Conservation (phyloP, 257 asterid species). For the Primulina eburnea region DNA sequence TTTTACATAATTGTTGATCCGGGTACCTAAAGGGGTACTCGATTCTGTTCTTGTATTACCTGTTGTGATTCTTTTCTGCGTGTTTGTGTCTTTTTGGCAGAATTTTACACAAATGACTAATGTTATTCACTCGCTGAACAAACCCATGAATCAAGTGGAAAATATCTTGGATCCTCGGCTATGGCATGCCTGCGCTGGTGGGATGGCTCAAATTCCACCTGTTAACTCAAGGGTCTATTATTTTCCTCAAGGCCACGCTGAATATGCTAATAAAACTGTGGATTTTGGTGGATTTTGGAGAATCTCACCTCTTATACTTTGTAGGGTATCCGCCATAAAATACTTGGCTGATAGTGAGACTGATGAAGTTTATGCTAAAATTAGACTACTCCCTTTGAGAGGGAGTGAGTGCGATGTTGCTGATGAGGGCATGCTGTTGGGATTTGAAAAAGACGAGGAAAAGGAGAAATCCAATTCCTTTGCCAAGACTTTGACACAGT, state of each 20-base stretch:
- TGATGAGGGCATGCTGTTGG: conserved; percentile 34
- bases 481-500: conserved; percentile 77
- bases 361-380: conserved; percentile 72
- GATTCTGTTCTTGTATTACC: not conserved
- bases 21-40: not conserved
- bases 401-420: conserved; percentile 33
- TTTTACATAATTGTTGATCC: not conserved
- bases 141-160: conserved; percentile 48
- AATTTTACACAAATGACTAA: conserved; percentile 45
- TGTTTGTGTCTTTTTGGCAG: conserved; percentile 13
- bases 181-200: conserved; percentile 95
- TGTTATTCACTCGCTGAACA: conserved; percentile 49
- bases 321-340: conserved; percentile 47
- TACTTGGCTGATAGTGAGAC: conserved; percentile 66
- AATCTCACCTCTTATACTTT: conserved; percentile 50
- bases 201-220: conserved; percentile 71
- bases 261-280: conserved; percentile 46
- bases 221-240: conserved; percentile 55
- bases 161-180: conserved; percentile 63
- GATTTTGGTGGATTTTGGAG: conserved; percentile 48
- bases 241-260: conserved; percentile 81
- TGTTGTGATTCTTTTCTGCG: not conserved
- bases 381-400: conserved; percentile 42
- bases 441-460: conserved; percentile 40
- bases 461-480: conserved; percentile 62